Evolutionary conservation across 805 yeast species (phyloP).

Genomic region (Metschnikowia noctiluminum): DNA sequence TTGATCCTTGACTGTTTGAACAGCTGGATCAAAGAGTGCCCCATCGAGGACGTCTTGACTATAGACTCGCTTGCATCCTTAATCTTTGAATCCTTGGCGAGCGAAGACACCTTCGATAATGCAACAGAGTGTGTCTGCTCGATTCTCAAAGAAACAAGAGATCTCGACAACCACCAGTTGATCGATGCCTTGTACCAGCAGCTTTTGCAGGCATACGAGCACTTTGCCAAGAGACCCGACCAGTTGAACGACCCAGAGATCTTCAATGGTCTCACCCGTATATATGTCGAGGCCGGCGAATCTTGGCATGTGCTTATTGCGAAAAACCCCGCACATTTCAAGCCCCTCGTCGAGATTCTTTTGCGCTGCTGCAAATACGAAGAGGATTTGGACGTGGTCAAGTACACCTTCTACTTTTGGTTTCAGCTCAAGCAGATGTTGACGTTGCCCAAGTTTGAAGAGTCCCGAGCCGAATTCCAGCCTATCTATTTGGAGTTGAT

Average conservation of each 20-base stretch:
- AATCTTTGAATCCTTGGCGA: constrained; percentile 56
- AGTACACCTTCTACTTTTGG: constrained; percentile 93
- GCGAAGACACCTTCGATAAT: constrained; percentile 73
- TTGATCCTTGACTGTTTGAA: constrained; percentile 71
- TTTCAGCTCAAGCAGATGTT: constrained; percentile 72
- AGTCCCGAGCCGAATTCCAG: constrained; percentile 46
- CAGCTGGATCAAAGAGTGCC: constrained; percentile 89
- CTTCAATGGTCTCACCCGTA: constrained; percentile 65
- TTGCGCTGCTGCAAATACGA: constrained; percentile 69
- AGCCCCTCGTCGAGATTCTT: constrained; percentile 69
- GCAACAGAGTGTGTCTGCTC: constrained; percentile 85
- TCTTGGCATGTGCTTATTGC: constrained; percentile 90
- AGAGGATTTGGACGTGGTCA: constrained; percentile 83
- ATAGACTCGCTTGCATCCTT: constrained; percentile 63
- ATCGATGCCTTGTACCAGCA: constrained; percentile 68
- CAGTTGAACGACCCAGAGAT: constrained; percentile 58
- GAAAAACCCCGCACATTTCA: constrained; percentile 63
- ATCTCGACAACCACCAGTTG: constrained; percentile 58
- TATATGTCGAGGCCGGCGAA: constrained; percentile 91
- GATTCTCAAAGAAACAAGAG: constrained; percentile 77
- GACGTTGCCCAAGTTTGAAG: constrained; percentile 53
- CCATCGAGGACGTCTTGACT: constrained; percentile 64
- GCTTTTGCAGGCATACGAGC: constrained; percentile 57
- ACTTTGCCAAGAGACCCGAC: constrained; percentile 25
- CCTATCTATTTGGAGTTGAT: constrained; percentile 60